A percentile compares a stretch with the other conserved stretches of the same genome.
phyloP scores from a whole-genome alignment of 2,329 filamentous ascomycete genomes.

The Alternaria ethzedia region DNA sequence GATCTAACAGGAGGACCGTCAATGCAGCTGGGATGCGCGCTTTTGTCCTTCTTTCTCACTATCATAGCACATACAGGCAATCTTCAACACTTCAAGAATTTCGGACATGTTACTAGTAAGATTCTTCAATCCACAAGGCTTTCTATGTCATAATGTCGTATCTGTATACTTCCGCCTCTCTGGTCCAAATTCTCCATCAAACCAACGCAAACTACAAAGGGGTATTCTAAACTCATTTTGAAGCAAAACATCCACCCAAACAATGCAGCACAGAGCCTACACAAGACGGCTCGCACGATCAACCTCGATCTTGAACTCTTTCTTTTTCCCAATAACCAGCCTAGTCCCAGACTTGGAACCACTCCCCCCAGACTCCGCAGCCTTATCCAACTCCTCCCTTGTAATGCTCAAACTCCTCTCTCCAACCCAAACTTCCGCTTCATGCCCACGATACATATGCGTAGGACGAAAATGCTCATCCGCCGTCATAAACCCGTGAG shows the following conservation, averaged over 20 bases:
- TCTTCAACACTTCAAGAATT: neutral
- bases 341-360: constrained; percentile 18
- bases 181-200: neutral
- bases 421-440: constrained; percentile 32
- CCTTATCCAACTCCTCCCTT: constrained; percentile 20
- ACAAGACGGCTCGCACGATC: constrained; percentile 25
- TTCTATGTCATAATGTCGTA: neutral
- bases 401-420: constrained; percentile 20
- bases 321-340: constrained; percentile 39
- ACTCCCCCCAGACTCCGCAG: neutral
- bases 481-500: constrained; percentile 11
- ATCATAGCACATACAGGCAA: neutral
- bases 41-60: neutral
- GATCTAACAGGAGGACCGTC: neutral
- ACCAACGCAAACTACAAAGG: neutral
- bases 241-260: neutral
- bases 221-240: constrained; percentile 12
- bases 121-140: neutral
- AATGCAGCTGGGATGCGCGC: neutral
- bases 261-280: neutral
- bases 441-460: constrained; percentile 23
- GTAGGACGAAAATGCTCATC: constrained; percentile 34
- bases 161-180: neutral
- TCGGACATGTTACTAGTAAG: too few species aligned
- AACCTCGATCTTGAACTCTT: constrained; percentile 38